A percentile compares a stretch with the other conserved stretches of the same genome.
phyloP scores from a whole-genome alignment of 371 early-diverging fungal genomes.

The Syncephalastrum contaminatum region DNA sequence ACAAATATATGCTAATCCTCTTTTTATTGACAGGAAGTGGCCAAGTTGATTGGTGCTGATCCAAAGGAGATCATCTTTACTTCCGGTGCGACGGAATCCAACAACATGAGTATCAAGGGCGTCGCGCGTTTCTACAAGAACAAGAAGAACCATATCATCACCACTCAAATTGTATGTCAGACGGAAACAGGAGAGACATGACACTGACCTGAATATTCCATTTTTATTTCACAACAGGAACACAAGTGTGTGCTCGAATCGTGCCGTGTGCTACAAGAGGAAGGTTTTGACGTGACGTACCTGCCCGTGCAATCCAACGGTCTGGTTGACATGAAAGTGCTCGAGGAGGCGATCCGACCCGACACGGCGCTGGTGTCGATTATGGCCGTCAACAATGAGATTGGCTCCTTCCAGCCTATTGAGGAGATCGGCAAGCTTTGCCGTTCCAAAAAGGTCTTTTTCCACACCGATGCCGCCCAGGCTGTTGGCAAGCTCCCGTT shows the following conservation, averaged over 20 bases:
- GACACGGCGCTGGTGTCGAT: slow-evolving; percentile 95
- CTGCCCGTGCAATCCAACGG: slow-evolving; percentile 92
- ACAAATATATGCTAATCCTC: not conserved
- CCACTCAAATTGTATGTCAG: slow-evolving; percentile 85
- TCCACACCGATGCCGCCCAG: slow-evolving; percentile 99
- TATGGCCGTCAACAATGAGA: slow-evolving; percentile 99
- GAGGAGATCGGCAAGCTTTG: slow-evolving; percentile 93
- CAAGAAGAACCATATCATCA: slow-evolving; percentile 98
- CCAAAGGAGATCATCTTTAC: slow-evolving; percentile 99
- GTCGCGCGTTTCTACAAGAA: slow-evolving; percentile 94
- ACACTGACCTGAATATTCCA: slow-evolving; percentile 2
- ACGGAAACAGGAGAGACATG: not conserved
- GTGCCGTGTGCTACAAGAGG: slow-evolving; percentile 96
- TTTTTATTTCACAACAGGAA: slow-evolving; percentile 79
- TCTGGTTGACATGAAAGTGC: slow-evolving; percentile 71
- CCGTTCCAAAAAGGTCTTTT: slow-evolving; percentile 85
- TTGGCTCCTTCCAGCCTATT: slow-evolving; percentile 98
- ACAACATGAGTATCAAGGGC: slow-evolving; percentile 97
- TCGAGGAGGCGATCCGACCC: slow-evolving; percentile 90
- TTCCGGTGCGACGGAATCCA: slow-evolving; percentile 99
- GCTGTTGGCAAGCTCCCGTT: slow-evolving; percentile 98
- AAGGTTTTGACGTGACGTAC: slow-evolving; percentile 98
- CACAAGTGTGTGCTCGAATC: slow-evolving; percentile 99
- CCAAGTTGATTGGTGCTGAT: slow-evolving; percentile 92
- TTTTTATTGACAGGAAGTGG: slow-evolving; percentile 72